These are phyloP conservation scores for Galeopsis tetrahit DNA, from an alignment of 257 asterid species.

Conservation along the genomic window DNA sequence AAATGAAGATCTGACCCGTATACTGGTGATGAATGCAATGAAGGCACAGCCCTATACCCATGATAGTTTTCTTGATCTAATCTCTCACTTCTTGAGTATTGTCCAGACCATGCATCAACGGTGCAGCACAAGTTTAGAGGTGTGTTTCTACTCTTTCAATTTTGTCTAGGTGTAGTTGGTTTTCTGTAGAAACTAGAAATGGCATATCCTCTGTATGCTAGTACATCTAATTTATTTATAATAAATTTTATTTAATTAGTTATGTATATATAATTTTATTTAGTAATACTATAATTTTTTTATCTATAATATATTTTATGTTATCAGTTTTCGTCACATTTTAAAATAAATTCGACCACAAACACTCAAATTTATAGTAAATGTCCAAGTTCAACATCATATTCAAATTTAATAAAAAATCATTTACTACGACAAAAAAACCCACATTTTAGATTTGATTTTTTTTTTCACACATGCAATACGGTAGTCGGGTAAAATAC, in stretches of 20 bases:
- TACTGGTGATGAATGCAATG: slow-evolving; percentile 77
- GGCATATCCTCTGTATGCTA: neutral
- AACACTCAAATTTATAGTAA: too few species aligned
- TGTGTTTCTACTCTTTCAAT: slow-evolving; percentile 33
- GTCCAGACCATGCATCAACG: slow-evolving; percentile 78
- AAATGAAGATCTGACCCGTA: slow-evolving; percentile 85
- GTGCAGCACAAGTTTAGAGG: slow-evolving; percentile 87
- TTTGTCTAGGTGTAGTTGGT: slow-evolving; percentile 19
- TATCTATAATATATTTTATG: too few species aligned
- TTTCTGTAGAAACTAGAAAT: neutral
- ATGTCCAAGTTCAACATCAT: too few species aligned
- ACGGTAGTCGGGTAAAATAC: neutral
- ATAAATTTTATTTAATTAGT: too few species aligned
- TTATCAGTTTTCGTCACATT: too few species aligned
- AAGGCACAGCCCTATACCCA: slow-evolving; percentile 77
- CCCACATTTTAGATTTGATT: neutral
- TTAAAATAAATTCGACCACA: too few species aligned
- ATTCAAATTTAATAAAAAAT: too few species aligned
- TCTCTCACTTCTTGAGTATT: slow-evolving; percentile 69
- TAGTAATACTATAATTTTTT: too few species aligned
- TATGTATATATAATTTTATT: too few species aligned
- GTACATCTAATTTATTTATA: too few species aligned
- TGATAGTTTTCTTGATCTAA: slow-evolving; percentile 59
- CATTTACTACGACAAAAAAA: neutral
- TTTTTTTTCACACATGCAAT: neutral